phyloP scores from a whole-genome alignment of 805 yeast genomes.

The Monosporozyma yasuniensis region DNA sequence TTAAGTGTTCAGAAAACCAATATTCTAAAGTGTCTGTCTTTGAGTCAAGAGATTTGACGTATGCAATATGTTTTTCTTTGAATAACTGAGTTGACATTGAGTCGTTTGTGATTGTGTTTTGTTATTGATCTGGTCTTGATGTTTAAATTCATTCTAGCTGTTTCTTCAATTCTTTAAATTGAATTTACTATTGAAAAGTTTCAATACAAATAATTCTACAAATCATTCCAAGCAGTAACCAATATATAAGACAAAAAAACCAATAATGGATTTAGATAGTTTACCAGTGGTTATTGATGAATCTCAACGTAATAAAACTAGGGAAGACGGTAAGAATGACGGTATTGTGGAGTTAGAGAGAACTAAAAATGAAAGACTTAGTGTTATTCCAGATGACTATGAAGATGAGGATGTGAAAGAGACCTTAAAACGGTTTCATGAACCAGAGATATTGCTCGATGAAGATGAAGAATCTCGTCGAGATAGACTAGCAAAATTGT shows the following conservation, averaged over 20 bases:
- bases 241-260: background rate
- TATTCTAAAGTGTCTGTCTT: slow-evolving; percentile 58
- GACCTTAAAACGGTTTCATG: slow-evolving; percentile 40
- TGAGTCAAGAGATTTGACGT: slow-evolving; percentile 46
- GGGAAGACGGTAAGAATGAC: background rate
- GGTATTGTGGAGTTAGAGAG: slow-evolving; percentile 1
- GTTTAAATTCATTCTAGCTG: too few relatives aligned
- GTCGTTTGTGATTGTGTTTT: background rate
- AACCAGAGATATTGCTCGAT: slow-evolving; percentile 48
- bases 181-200: background rate
- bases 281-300: slow-evolving; percentile 8
- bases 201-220: background rate
- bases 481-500: slow-evolving; percentile 42
- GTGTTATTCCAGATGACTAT: slow-evolving; percentile 42
- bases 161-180: background rate
- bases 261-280: background rate
- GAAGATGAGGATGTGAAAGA: slow-evolving; percentile 53
- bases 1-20: slow-evolving; percentile 83
- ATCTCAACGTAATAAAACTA: slow-evolving; percentile 9
- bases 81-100: background rate
- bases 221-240: background rate
- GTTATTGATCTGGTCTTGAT: background rate
- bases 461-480: slow-evolving; percentile 58
- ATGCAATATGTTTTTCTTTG: slow-evolving; percentile 49
- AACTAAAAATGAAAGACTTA: slow-evolving; percentile 15